A percentile compares a stretch with the other conserved stretches of the same genome.
Conservation (phyloP, 768 basidiomycete genomes). For the Tricholoma sp. region DNA sequence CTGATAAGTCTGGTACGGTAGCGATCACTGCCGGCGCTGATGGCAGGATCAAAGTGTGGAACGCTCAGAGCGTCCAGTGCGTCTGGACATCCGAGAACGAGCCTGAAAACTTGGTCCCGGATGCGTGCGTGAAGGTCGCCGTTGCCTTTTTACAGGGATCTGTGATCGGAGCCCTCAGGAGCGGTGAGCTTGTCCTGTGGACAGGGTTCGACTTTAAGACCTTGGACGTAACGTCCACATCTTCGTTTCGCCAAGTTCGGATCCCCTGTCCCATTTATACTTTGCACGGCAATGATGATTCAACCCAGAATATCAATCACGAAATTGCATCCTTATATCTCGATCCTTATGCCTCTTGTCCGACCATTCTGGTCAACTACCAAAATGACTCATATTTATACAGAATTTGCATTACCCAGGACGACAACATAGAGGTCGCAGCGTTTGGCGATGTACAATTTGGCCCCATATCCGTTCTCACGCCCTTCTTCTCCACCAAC, state of each 20-base stretch:
- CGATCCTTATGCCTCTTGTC: slow-evolving; percentile 21
- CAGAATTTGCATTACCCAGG: slow-evolving; percentile 34
- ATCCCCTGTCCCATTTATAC: slow-evolving; percentile 31
- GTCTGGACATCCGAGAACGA: slow-evolving; percentile 56
- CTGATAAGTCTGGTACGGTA: slow-evolving; percentile 20
- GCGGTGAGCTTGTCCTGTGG: slow-evolving; percentile 58
- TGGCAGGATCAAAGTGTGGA: slow-evolving; percentile 73
- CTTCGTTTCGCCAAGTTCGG: slow-evolving; percentile 22
- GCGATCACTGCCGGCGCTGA: slow-evolving; percentile 56
- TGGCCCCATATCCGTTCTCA: slow-evolving; percentile 45
- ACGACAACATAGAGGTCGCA: slow-evolving; percentile 26
- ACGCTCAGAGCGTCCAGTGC: slow-evolving; percentile 45
- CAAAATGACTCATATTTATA: slow-evolving; percentile 47
- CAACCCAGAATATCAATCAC: slow-evolving; percentile 12
- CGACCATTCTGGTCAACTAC: slow-evolving; percentile 48
- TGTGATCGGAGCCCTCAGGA: slow-evolving; percentile 46
- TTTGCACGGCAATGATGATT: not conserved
- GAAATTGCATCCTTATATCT: slow-evolving; percentile 17
- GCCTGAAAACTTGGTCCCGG: slow-evolving; percentile 30
- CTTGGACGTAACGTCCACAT: slow-evolving; percentile 12
- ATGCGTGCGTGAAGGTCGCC: slow-evolving; percentile 48
- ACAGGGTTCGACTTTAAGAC: slow-evolving; percentile 32
- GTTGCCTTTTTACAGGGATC: slow-evolving; percentile 36
- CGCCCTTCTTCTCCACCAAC: slow-evolving; percentile 42
- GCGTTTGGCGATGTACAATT: slow-evolving; percentile 49